Conservation (phyloP, 192 early-diverging fungal species). For the Anaeromyces robustus region DNA sequence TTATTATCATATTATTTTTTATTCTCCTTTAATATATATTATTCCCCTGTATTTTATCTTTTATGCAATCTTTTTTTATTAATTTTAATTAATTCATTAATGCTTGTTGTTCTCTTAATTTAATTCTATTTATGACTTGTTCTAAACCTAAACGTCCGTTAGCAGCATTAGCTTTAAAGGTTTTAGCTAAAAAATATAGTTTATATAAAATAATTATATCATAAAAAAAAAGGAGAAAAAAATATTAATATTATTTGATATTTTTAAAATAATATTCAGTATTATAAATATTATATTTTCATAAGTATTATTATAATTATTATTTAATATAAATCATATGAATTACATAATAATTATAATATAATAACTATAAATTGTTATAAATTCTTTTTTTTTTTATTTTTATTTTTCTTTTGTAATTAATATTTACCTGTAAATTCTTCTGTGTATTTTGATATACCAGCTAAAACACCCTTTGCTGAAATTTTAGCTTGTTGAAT, state of each 20-base stretch:
- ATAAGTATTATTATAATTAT: no score
- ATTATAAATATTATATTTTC: background rate
- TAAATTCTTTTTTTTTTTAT: no score
- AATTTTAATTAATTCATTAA: no score
- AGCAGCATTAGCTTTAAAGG: conserved; percentile 80
- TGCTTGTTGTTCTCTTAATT: background rate
- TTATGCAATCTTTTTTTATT: no score
- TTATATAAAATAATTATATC: conserved; percentile 66
- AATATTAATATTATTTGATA: background rate
- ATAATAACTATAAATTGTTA: no score
- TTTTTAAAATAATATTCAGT: background rate
- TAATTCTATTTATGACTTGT: conserved; percentile 57
- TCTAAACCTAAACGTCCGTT: conserved; percentile 73
- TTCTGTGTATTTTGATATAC: conserved; percentile 9
- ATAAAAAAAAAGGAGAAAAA: conserved; percentile 13
- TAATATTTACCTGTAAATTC: background rate
- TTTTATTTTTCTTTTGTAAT: no score
- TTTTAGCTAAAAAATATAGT: conserved; percentile 58
- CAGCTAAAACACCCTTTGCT: conserved; percentile 46
- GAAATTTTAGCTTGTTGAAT: conserved; percentile 68
- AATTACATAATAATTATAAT: no score
- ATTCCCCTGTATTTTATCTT: no score
- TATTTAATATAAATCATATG: no score
- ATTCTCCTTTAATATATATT: no score
- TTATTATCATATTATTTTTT: no score